Evolutionary conservation across 202 grass and related monocot species (phyloP).

Genomic region (Tripidium arundinaceum): DNA sequence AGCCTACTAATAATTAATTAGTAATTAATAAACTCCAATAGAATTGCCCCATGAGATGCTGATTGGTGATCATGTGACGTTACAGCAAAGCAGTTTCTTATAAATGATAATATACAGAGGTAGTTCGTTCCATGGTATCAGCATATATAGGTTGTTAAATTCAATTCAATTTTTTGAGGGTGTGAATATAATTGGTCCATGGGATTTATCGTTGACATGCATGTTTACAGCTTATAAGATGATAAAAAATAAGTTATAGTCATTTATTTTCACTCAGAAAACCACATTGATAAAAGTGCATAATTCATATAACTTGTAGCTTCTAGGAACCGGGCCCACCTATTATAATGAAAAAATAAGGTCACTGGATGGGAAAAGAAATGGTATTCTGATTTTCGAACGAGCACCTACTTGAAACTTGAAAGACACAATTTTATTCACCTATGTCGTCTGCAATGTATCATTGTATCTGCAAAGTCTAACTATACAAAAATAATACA

Average conservation of each 20-base stretch:
- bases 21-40: neutral
- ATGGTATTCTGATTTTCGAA: neutral
- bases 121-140: neutral
- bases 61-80: neutral
- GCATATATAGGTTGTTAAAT: neutral
- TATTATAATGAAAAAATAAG: neutral
- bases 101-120: neutral
- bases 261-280: neutral
- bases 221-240: neutral
- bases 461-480: too few species aligned
- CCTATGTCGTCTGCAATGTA: too few species aligned
- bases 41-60: neutral
- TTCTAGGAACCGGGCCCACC: neutral
- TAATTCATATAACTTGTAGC: neutral
- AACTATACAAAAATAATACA: neutral
- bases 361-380: neutral
- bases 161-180: neutral
- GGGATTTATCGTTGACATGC: too few species aligned
- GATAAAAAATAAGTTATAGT: neutral
- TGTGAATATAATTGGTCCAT: neutral
- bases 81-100: neutral
- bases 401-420: neutral
- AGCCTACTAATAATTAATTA: neutral
- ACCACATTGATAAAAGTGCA: neutral
- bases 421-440: neutral